Base-by-base conservation (phyloP, 305 asterid genomes). In the Solanum hybrid region DNA sequence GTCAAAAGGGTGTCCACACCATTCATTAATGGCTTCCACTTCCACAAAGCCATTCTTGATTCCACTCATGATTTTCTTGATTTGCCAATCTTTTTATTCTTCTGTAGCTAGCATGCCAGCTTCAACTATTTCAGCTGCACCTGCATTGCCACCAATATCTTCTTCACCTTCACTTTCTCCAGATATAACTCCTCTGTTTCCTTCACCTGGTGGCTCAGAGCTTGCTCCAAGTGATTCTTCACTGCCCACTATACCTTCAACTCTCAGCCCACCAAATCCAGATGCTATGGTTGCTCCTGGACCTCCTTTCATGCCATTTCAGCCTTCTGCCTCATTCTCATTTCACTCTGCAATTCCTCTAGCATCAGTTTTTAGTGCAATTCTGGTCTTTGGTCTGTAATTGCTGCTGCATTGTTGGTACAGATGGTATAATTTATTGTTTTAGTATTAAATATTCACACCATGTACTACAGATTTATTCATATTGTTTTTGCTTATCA, bases 191-290 rank as follows among this genome's bases (percentile, higher is more conserved):
- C 99, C 99, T 72, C 93, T 95, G 31, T 95, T 97, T 91, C 99
- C 99, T 31, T 93, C 99, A 5, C 96, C 98, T 0, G 93, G 95
- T 75, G 97, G 96, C 86, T 82, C 98, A 7, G 93, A 90, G 80
- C 95, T 94, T 32, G 91, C 99, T 72, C 99, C 99, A 4, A 89
- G 90, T 24, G 98, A 96, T 51, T 94, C 98, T 31, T 90, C 95
- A 83, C 87, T 94, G 24, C 98, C 98, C 13, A 93, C 94, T 13
- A 96, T 96, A 79, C 96, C 98, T 86, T 97, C 99, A 12, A 97
- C 98, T 91, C 98, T 95, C 14, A 97, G 99, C 93, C 98, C 98
- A 24, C 99, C 99, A 1, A 96, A 96, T 78, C 98, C 98, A 7
- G 88, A 51, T 41, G 95, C 90, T 39, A 72, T 92, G 80, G 94